These are phyloP conservation scores for Trichoderma polysporum DNA, from an alignment of 2,329 filamentous ascomycete genomes.

Conservation along the genomic window DNA sequence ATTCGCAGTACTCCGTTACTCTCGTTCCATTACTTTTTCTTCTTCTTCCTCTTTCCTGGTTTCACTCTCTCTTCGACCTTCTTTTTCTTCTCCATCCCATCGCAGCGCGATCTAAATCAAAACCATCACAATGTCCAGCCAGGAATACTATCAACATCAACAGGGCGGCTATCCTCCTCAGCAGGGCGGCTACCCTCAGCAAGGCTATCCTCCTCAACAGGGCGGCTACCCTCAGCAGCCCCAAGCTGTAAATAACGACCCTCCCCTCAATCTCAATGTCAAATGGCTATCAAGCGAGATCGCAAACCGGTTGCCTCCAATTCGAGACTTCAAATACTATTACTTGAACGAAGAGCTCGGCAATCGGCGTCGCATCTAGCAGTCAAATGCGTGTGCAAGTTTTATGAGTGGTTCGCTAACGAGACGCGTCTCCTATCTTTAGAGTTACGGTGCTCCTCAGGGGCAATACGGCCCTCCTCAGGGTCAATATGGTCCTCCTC, in stretches of 20 bases:
- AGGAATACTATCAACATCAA: constrained; percentile 40
- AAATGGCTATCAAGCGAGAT: neutral
- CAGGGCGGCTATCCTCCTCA: constrained; percentile 29
- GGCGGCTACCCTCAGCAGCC: constrained; percentile 43
- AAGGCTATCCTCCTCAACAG: constrained; percentile 38
- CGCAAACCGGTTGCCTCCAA: neutral
- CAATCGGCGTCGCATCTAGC: constrained; percentile 4
- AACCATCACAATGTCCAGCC: constrained; percentile 37
- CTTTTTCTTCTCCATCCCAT: neutral
- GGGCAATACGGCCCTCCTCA: constrained; percentile 37
- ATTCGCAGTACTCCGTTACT: neutral
- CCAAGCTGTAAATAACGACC: constrained; percentile 36
- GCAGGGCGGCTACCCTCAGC: constrained; percentile 36
- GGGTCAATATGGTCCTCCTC: constrained; percentile 34
- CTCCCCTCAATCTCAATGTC: neutral
- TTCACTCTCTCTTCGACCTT: neutral
- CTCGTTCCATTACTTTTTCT: neutral
- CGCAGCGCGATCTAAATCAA: constrained; percentile 3
- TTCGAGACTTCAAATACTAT: neutral
- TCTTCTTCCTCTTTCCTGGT: neutral
- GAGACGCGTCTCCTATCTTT: neutral
- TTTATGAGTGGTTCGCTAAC: neutral
- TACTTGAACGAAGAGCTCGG: neutral
- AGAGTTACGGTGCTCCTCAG: constrained; percentile 36
- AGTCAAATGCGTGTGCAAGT: neutral